Conservation (phyloP, 116 monocot species). For the Trichopus zeylanicus region DNA sequence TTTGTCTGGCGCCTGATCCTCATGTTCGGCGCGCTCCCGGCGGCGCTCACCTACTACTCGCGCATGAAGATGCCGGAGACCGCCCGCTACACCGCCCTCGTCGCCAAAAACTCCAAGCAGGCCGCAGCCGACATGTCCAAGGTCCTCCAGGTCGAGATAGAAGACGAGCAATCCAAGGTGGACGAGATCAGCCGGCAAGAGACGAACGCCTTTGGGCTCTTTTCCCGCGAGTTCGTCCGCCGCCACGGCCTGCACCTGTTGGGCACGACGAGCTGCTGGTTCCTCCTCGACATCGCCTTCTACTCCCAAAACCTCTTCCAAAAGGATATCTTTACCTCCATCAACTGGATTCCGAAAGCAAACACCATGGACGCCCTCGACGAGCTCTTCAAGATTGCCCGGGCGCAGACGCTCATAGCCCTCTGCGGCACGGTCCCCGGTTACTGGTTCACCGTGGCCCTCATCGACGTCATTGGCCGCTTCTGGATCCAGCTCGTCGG, state of each 20-base stretch:
- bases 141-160: constrained; percentile 18
- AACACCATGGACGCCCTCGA: constrained; percentile 48
- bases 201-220: constrained; percentile 7
- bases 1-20: constrained; percentile 24
- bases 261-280: constrained; percentile 39
- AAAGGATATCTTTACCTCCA: constrained; percentile 58
- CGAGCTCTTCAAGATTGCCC: constrained; percentile 38
- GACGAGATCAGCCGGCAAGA: background rate
- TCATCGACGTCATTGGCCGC: constrained; percentile 45
- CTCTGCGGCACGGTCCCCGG: constrained; percentile 61
- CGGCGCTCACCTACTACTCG: constrained; percentile 21
- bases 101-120: constrained; percentile 16
- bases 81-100: constrained; percentile 20
- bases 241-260: constrained; percentile 23
- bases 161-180: constrained; percentile 10
- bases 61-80: constrained; percentile 26
- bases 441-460: constrained; percentile 59
- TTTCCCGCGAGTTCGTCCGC: constrained; percentile 14
- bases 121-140: constrained; percentile 25
- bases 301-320: constrained; percentile 71
- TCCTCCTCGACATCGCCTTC: constrained; percentile 62
- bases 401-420: constrained; percentile 53
- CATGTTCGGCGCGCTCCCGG: constrained; percentile 24
- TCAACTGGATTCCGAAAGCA: constrained; percentile 49
- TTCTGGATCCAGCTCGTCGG: constrained; percentile 51